Evolutionary conservation across 2,329 filamentous ascomycete genomes (phyloP), one percentile per base, ranked within the genome.

Genomic region (Botryosphaeria agaves): DNA sequence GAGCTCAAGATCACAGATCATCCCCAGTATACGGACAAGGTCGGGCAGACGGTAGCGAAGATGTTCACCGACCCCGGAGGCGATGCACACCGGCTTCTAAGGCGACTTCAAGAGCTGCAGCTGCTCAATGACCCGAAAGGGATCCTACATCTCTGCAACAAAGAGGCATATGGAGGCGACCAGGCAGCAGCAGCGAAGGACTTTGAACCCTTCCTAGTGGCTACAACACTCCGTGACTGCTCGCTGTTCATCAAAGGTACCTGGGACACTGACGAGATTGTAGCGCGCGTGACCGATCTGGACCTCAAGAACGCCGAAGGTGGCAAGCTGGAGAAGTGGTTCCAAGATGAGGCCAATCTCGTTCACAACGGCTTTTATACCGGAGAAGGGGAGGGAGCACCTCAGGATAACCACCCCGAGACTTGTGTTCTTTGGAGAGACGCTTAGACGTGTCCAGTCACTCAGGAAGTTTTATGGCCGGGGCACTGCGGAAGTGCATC

Each of bases 231-330:
- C 8, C 44, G 59, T 19, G 60, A 64, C 33, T 62, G 58, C 35
- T 58, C 59, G 3, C 38, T 62, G 5, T 62, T 59, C 35, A 39
- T 62, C 18, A 41, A 42, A 9, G 40, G 49, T 7, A 34, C 28
- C 12, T 45, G 38, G 28, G 30, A 27, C 11, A 38, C 36, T 17
- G 36, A 31, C 4, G 26, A 33, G 4, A 33, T 37, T 0, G 46
- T 61, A 20, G 53, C 52, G 7, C 50, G 56, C 26, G 41, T 64
- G 3, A 59, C 50, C 1, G 60, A 64, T 38, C 46, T 64, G 5
- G 60, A 64, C 33, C 48, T 58, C 38, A 64, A 64, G 39, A 51
- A n/a, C n/a, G n/a, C n/a, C n/a, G n/a, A n/a, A n/a, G n/a, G n/a
- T n/a, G n/a, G n/a, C n/a, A n/a, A n/a, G n/a, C n/a, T n/a, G n/a